Base-by-base conservation (phyloP, 768 basidiomycete genomes). In the Clitopilus hobsonii region DNA sequence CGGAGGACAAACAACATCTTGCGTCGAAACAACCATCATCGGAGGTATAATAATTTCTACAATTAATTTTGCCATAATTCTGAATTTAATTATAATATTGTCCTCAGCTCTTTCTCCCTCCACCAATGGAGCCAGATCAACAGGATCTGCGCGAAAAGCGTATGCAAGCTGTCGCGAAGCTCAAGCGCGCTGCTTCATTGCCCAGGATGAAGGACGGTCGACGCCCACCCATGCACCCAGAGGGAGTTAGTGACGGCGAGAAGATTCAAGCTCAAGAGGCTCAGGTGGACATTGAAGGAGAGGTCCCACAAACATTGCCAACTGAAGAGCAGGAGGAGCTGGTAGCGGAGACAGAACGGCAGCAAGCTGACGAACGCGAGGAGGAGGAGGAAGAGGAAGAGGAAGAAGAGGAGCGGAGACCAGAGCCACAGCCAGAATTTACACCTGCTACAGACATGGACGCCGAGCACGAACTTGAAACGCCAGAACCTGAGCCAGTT, bases 131-230 rank as follows among this genome's bases (percentile, higher is more conserved):
- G 60, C 71, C 69, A 59, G 78, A 78, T 56, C 73, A 73, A 72
- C 74, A 74, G 74, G 74, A 74, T 48, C 71, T 71, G 59, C 76
- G 76, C 54, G 89, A 94, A 68, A 88, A 94, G 70, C 86, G 94
- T 57, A 90, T 91, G 65, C 82, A 84, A 53, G 90, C 93, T 10
- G 88, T 96, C 48, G 91, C 91, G 45, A 94, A 87, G 73, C 83
- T 97, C 60, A 94, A 89, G 72, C 85, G 94, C 62, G 94, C 94
- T 38, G 91, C 93, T 53, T 95, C 93, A 14, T 71, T 96, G 25
- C 94, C 94, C 30, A 80, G 94, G 58, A 91, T 91, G 86, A 93
- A 93, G 68, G 89, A 93, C 68, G 93, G 93, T 6, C 75, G 93
- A 54, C 78, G 94, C 38, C 93, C 92, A 0, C 90, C 87, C 49